Base-by-base conservation (phyloP, 768 basidiomycete species). In the Terana coerulea region DNA sequence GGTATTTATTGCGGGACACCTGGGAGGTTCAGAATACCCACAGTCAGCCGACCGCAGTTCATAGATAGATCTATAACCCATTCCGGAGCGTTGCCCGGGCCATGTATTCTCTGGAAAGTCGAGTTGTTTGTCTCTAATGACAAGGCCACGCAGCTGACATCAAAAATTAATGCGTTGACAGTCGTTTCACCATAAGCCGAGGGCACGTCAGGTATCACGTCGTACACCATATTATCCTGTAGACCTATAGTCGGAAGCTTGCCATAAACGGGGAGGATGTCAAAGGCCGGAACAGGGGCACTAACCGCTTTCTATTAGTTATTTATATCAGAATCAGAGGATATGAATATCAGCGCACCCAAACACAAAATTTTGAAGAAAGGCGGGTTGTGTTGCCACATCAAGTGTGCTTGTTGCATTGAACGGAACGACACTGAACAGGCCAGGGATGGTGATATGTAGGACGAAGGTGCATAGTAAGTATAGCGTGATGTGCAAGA, bases 171-270 rank as follows among this genome's bases (percentile, higher is more conserved):
- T 14, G 17, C 46, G 33, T 47, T 47, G 33, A 47, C 46, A 4
- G 30, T 47, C 3, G 46, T 19, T 5, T 3, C 4, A 12, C 35
- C 35, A 4, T 14, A 8, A 5, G 46, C 33, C 7, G 46, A 35
- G 2, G 46, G 33, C 4, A 47, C 19, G 4, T 30, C 11, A 4
- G 46, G 46, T 14, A 47, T 47, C 2, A 47, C 25, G 12, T 47
- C 46, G n/a, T 47, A 47, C 10, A 47, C 35, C 46, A 47, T 47
- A 21, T 47, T 47, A 14, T 35, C 46, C 4, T 22, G 46, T 9
- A 47, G 46, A 1, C 46, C 46, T 4, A 47, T 21, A 30, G 21
- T 34, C 30, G 17, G 46, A 1, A 47, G 2, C 22, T 47, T 10
- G 21, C 36, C 46, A 19, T 47, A 47, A 9, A 47, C 46, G 12